phyloP scores from a whole-genome alignment of 78 protist species.

The Pigoraptor vietnamica region DNA sequence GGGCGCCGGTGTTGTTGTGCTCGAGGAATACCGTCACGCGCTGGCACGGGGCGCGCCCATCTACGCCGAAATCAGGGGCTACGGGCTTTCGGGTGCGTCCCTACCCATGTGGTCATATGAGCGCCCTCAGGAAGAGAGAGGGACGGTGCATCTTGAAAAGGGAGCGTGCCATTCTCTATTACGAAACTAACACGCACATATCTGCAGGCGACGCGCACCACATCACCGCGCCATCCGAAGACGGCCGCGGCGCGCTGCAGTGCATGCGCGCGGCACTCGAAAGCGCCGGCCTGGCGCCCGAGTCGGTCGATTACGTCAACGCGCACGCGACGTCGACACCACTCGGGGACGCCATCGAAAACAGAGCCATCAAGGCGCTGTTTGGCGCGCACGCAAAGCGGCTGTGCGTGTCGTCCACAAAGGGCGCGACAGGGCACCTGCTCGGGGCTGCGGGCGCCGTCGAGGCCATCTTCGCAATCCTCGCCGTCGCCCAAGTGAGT shows the following conservation, averaged over 20 bases:
- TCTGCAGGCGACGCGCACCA: constrained; percentile 83
- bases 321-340: constrained; percentile 98
- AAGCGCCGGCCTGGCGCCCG: constrained; percentile 3
- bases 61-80: constrained; percentile 72
- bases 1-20: constrained; percentile 80
- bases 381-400: not conserved
- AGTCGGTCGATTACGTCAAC: constrained; percentile 72
- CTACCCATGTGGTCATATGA: not conserved
- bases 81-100: constrained; percentile 33
- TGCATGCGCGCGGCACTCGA: constrained; percentile 68
- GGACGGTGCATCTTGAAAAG: too few species aligned
- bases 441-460: constrained; percentile 97
- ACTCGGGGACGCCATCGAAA: constrained; percentile 67
- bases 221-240: constrained; percentile 70
- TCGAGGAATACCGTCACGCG: constrained; percentile 69
- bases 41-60: constrained; percentile 54
- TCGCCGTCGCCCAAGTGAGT: constrained; percentile 16
- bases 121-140: not conserved
- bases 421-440: constrained; percentile 91
- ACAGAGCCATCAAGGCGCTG: constrained; percentile 43
- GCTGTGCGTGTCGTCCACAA: constrained; percentile 39
- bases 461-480: constrained; percentile 75
- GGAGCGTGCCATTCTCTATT: not conserved
- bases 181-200: not conserved
- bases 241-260: constrained; percentile 68